Base-by-base conservation (phyloP, 2,329 filamentous ascomycete species). In the Esteya vermicola region DNA sequence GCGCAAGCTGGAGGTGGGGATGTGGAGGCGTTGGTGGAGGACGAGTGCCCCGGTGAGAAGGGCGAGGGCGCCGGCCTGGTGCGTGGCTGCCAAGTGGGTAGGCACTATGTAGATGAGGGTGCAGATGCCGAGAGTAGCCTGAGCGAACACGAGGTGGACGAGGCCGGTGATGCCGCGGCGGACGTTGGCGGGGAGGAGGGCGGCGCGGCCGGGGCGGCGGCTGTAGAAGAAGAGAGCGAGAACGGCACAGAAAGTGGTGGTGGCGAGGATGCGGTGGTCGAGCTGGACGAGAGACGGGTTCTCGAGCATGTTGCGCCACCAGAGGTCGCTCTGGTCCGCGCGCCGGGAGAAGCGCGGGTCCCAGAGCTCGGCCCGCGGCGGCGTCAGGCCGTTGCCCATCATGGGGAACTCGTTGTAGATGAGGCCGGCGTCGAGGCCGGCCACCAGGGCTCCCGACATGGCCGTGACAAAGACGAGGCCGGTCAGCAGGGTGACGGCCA, bases 371-470 rank as follows among this genome's bases (percentile, higher is more conserved):
- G 75, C 69, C 53, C 71, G 75, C 1, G 89, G 89, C 2, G 89
- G 89, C 1, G 85, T 70, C 19, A 93, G 64, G 10, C 86, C 85
- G 4, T 75, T 61, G 9, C 91, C 91, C 91, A 98, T 98, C 61
- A 74, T 84, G 7, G 91, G 91, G 58, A 98, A 96, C 60, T 98
- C 86, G 58, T 98, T 98, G 68, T 98, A 98, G 61, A 98, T 96
- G 42, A 98, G 70, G 9, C 91, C 91, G 9, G 91, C 91, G 55
- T 98, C 91, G 13, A 98, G 78, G 25, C 91, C 91, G 7, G 91
- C 91, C 25, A 98, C 91, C 3, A 98, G 72, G 6, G 80, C 89
- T 40, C 89, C 91, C 4, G 91, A 95, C 73, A 98, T 84, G 53
- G 84, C 86, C 4, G 91, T 98, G 26, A 72, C 68, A 61, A 94